Evolutionary conservation across 805 yeast species (phyloP).

Genomic region (Lachancea kluyveri): DNA sequence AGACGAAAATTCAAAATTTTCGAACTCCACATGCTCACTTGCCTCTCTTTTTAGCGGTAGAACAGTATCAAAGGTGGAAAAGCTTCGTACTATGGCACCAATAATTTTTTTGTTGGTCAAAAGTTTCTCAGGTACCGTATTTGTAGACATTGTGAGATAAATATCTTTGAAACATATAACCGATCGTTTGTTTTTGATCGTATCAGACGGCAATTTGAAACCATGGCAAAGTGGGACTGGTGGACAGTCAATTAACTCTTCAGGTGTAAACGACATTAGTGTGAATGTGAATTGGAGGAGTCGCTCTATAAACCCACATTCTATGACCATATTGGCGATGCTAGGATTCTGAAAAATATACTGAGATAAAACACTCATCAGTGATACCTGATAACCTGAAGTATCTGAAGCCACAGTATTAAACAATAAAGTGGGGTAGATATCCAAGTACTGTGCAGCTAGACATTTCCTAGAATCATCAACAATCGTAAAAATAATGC

Average conservation of each 20-base stretch:
- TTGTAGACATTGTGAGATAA: slow-evolving; percentile 69
- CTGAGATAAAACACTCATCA: slow-evolving; percentile 26
- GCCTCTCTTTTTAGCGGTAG: slow-evolving; percentile 72
- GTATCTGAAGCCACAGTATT: slow-evolving; percentile 23
- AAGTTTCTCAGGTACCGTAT: slow-evolving; percentile 43
- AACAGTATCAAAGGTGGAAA: slow-evolving; percentile 30
- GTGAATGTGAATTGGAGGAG: slow-evolving; percentile 24
- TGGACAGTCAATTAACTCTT: slow-evolving; percentile 17
- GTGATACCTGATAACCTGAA: slow-evolving; percentile 17
- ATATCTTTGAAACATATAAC: slow-evolving; percentile 39
- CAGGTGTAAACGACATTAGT: slow-evolving; percentile 24
- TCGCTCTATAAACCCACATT: slow-evolving; percentile 25
- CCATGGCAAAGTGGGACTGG: slow-evolving; percentile 21
- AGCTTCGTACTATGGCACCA: slow-evolving; percentile 19
- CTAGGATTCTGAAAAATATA: slow-evolving; percentile 27
- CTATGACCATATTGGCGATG: slow-evolving; percentile 23
- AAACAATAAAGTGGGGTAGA: slow-evolving; percentile 53
- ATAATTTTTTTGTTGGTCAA: slow-evolving; percentile 15
- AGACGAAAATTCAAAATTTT: slow-evolving; percentile 65
- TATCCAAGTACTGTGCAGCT: slow-evolving; percentile 65
- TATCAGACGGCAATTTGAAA: slow-evolving; percentile 23
- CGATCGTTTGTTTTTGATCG: slow-evolving; percentile 26
- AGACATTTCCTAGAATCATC: slow-evolving; percentile 50
- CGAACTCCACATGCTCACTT: slow-evolving; percentile 82
- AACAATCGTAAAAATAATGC: slow-evolving; percentile 19